Evolutionary conservation across 2,329 filamentous ascomycete species (phyloP), one percentile per base, ranked within the genome.

Genomic region (Neospermospora avenae): DNA sequence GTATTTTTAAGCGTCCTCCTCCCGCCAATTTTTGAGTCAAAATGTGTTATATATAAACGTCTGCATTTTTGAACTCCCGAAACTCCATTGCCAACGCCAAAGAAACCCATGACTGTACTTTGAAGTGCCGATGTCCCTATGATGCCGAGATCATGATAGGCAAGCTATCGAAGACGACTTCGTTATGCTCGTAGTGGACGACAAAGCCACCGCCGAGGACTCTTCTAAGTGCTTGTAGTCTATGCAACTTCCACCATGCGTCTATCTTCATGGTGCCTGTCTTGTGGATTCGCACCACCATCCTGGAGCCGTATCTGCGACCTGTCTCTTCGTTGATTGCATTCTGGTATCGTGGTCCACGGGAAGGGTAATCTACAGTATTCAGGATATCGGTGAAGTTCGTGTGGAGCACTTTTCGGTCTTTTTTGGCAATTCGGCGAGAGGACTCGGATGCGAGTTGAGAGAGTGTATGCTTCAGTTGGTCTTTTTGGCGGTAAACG

Each of bases 201-300:
- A 84, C 73, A 65, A 88, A 86, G 0, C 85, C 85, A 14, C 82
- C 81, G 60, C 84, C 82, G 42, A 90, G 74, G 31, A 86, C 75
- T 41, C 86, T 75, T 68, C 84, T 80, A 56, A 90, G 73, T 3
- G 81, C 81, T 62, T 85, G 83, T 54, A 89, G 73, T 31, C 86
- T 78, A 66, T 84, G 78, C 67, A 89, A 76, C 73, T 90, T 90
- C 87, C 87, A 90, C 88, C 88, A 91, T 65, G 82, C 81, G 72
- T 90, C 86, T 54, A 90, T 84, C 54, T 77, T 80, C 77, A 90
- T 82, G 56, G 81, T 79, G 2, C 84, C 82, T 49, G 79, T 80
- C 22, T 78, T 77, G 56, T 81, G 78, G 58, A 90, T 82, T 58
- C 81, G 80, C 41, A 90, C 78, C 11, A 76, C 81, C 75, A 88